Percentiles rank a stretch among this genome's conserved stretches.
Conservation (phyloP, 139 green algal species). For the Pleodorina starrii region DNA sequence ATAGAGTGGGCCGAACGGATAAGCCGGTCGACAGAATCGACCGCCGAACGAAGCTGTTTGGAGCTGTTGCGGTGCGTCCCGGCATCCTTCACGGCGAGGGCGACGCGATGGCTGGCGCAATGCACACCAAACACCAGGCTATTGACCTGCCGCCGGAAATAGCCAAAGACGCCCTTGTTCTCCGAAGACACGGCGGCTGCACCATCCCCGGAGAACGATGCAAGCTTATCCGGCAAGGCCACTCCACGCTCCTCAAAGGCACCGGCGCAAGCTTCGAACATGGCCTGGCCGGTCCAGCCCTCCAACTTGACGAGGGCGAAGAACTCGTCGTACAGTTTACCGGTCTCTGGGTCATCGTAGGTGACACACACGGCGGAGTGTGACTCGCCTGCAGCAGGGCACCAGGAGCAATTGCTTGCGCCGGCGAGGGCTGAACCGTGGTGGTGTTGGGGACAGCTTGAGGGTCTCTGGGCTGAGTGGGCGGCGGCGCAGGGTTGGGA, state of each 20-base stretch:
- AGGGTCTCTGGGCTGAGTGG: too few relatives aligned
- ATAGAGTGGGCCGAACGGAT: not conserved
- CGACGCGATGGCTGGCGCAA: not conserved
- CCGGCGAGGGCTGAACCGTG: not conserved
- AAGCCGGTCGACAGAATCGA: not conserved
- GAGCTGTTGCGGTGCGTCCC: too few relatives aligned
- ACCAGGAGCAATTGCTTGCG: not conserved
- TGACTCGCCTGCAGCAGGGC: not conserved
- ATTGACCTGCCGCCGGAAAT: not conserved
- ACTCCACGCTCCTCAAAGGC: not conserved
- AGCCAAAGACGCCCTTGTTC: not conserved
- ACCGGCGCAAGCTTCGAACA: not conserved
- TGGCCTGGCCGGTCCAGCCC: not conserved
- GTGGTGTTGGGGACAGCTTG: not conserved
- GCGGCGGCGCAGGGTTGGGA: not conserved
- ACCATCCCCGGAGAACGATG: conserved; percentile 1
- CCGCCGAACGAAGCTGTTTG: not conserved
- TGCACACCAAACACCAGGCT: not conserved
- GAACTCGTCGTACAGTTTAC: not conserved
- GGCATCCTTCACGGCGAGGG: not conserved
- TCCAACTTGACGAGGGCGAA: conserved; percentile 1
- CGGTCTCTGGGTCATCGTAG: not conserved
- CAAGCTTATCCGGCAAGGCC: not conserved
- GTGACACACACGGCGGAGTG: not conserved
- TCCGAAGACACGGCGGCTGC: not conserved